Percentiles rank a stretch among this genome's conserved stretches.
These are phyloP conservation scores for Kickxella alabastrina DNA, from an alignment of 192 early-diverging fungal genomes.

Conservation along the genomic window DNA sequence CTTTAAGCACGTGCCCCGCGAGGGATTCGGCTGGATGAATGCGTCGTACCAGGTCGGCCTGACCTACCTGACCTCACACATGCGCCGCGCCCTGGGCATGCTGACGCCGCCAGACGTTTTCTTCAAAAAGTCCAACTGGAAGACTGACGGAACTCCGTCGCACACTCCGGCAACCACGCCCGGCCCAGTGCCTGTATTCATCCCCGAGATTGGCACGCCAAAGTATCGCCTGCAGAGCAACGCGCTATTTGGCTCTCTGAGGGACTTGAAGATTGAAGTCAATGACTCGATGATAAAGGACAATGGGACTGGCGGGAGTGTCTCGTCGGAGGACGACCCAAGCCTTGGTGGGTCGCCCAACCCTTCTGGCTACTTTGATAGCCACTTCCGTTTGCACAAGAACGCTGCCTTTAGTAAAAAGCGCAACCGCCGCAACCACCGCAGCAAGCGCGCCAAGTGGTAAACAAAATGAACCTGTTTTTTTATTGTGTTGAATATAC, in stretches of 20 bases:
- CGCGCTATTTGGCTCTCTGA: conserved; percentile 22
- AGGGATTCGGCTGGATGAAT: conserved; percentile 99
- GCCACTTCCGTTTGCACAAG: neutral
- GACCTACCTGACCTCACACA: conserved; percentile 63
- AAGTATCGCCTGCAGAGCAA: conserved; percentile 21
- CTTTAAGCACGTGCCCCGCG: conserved; percentile 88
- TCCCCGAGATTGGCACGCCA: conserved; percentile 26
- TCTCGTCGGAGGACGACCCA: conserved; percentile 10
- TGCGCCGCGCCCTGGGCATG: conserved; percentile 74
- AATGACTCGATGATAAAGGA: neutral
- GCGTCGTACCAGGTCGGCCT: conserved; percentile 83
- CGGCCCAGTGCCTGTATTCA: conserved; percentile 28
- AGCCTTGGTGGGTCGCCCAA: conserved; percentile 3
- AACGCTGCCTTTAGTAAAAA: too few species aligned
- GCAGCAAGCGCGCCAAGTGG: too few species aligned
- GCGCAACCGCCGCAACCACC: too few species aligned
- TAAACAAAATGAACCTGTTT: too few species aligned
- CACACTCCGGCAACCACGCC: conserved; percentile 41
- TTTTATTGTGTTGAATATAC: too few species aligned
- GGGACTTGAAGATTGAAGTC: neutral
- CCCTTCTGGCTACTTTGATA: conserved; percentile 1
- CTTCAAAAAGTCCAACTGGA: conserved; percentile 53
- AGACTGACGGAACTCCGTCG: conserved; percentile 34
- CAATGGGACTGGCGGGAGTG: neutral
- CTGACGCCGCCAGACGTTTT: conserved; percentile 68